Evolutionary conservation across 441 rosid genomes (phyloP).

Genomic region (Pelargonium citronellum): DNA sequence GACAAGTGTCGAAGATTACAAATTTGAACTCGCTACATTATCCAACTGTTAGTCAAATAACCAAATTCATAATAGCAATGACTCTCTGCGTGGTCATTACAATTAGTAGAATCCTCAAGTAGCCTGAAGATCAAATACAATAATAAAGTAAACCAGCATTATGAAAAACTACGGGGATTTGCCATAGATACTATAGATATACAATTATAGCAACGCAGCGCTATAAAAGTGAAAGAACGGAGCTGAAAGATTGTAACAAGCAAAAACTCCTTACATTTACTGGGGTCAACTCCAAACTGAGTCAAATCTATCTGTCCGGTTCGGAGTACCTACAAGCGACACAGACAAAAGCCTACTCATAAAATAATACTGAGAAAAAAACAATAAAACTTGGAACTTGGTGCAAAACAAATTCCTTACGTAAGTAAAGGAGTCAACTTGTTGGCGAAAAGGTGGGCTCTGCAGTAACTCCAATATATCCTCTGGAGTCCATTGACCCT

Average conservation of each 20-base stretch:
- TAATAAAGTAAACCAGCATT: background rate
- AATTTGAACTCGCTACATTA: background rate
- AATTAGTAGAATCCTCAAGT: too few species aligned
- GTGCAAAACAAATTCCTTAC: conserved; percentile 39
- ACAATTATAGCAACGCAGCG: conserved; percentile 7
- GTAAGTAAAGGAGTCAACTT: conserved; percentile 91
- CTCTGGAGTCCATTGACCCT: conserved; percentile 69
- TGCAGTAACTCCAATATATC: conserved; percentile 82
- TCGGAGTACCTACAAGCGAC: conserved; percentile 59
- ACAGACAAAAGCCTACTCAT: conserved; percentile 16
- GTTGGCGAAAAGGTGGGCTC: conserved; percentile 90
- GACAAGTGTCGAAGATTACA: conserved; percentile 9
- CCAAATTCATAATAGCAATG: too few species aligned
- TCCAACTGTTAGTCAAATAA: background rate
- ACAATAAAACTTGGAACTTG: conserved; percentile 5
- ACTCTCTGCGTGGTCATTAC: too few species aligned
- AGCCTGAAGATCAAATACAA: too few species aligned
- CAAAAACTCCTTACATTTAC: conserved; percentile 59
- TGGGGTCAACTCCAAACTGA: conserved; percentile 87
- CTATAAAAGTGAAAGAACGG: background rate
- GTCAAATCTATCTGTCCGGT: conserved; percentile 92
- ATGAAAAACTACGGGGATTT: background rate
- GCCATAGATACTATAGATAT: background rate
- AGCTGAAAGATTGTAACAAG: conserved; percentile 9
- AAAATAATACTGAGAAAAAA: conserved; percentile 12